Base-by-base conservation (phyloP, 2,329 filamentous ascomycete species). In the Verticillium alfalfae region DNA sequence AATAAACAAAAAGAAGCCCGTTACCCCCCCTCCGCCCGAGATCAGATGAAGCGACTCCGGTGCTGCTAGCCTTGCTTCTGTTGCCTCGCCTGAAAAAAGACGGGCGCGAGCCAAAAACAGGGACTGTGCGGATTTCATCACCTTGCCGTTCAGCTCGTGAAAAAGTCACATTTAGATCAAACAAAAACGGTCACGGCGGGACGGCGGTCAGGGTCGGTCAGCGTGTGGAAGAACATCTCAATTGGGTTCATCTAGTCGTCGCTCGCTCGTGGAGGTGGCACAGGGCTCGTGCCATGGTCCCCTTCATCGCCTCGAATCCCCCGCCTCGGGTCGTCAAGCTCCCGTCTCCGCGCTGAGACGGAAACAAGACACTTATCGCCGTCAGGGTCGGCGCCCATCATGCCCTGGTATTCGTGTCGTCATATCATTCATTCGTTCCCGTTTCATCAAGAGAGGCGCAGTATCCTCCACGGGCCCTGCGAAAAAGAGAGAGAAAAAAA, bases 401-500 rank as follows among this genome's bases (percentile, higher is more conserved):
- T 34, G 54, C 54, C 31, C 54, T 34, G 13, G 26, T 41, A 6
- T 22, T 58, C 56, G 26, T 45, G 10, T 22, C 15, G 37, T 57
- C 56, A 18, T 57, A 26, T 38, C 38, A 22, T 38, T 58, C 36
- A 58, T 26, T 58, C 56, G 56, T 58, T n/a, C 55, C 37, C 56
- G 22, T 58, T 16, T 56, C 54, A 56, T 56, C 18, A 56, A 31
- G 22, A 34, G 54, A 56, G 8, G 26, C 26, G 6, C 5, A 16
- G 54, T 16, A 15, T 56, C 54, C 54, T 34, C 31, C 54, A 26
- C 13, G 34, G 54, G 34, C 10, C 26, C 54, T 13, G 58, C 37
- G 57, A 56, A 59, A 59, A 64, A 60, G 56, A 59, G 38, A 34
- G 39, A 63, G 58, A 60, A 59, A 34, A 60, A 13, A 36, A 61